Conservation (phyloP, 2,329 filamentous ascomycete genomes). For the Gnomoniopsis smithogilvyi region DNA sequence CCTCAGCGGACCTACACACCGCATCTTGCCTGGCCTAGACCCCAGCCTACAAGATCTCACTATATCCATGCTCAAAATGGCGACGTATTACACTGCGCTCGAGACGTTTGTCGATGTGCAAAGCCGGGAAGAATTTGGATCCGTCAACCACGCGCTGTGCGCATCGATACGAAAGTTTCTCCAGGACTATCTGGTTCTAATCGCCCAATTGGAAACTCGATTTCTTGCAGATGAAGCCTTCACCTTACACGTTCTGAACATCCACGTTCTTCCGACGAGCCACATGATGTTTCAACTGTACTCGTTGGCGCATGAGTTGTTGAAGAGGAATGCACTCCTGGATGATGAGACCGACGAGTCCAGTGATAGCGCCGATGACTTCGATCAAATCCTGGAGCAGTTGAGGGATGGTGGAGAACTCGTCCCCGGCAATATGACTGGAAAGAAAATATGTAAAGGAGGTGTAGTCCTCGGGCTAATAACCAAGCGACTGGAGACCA, state of each 20-base stretch:
- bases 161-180: conserved; percentile 89
- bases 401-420: conserved; percentile 83
- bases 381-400: conserved; percentile 90
- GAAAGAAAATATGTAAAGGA: conserved; percentile 94
- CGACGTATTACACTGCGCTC: conserved; percentile 86
- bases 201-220: conserved; percentile 91
- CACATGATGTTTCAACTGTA: conserved; percentile 93
- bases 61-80: conserved; percentile 86
- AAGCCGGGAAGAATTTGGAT: conserved; percentile 87
- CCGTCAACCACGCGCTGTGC: conserved; percentile 92
- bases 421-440: conserved; percentile 71
- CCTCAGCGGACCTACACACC: conserved; percentile 76
- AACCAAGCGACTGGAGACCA: conserved; percentile 77
- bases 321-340: conserved; percentile 82
- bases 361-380: conserved; percentile 74
- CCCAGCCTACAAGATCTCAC: conserved; percentile 88
- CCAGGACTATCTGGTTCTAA: conserved; percentile 89
- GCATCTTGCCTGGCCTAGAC: conserved; percentile 78
- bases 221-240: conserved; percentile 85
- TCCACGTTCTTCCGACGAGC: conserved; percentile 84
- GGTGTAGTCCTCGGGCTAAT: conserved; percentile 88
- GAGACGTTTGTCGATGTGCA: conserved; percentile 94
- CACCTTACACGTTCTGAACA: conserved; percentile 87
- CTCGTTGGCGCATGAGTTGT: conserved; percentile 78
- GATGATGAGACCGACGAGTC: conserved; percentile 74